A percentile compares a stretch with the other conserved stretches of the same genome.
These are phyloP conservation scores for Alliaria petiolata DNA, from an alignment of 345 rosid genomes.

Conservation along the genomic window DNA sequence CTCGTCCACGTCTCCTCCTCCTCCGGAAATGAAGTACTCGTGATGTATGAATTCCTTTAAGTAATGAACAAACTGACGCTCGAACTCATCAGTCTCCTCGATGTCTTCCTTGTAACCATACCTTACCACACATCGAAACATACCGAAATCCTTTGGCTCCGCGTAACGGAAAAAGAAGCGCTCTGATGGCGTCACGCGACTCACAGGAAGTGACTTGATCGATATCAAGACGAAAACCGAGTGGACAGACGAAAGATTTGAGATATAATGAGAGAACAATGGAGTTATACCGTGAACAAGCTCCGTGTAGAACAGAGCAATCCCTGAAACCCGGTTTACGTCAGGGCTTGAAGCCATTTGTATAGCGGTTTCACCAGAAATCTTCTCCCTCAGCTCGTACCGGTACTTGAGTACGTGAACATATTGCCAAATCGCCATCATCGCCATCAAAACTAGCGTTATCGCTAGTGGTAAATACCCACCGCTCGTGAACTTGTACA, in stretches of 20 bases:
- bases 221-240: constrained; percentile 67
- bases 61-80: constrained; percentile 44
- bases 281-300: constrained; percentile 83
- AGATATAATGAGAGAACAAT: constrained; percentile 55
- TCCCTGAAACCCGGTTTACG: constrained; percentile 54
- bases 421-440: constrained; percentile 70
- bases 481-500: constrained; percentile 59
- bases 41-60: constrained; percentile 54
- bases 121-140: constrained; percentile 75
- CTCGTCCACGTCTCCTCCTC: constrained; percentile 18
- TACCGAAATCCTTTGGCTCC: constrained; percentile 49
- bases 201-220: constrained; percentile 57
- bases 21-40: constrained; percentile 35
- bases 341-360: constrained; percentile 37
- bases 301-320: constrained; percentile 68
- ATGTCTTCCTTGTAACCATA: constrained; percentile 56
- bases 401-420: constrained; percentile 44
- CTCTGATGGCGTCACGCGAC: constrained; percentile 44
- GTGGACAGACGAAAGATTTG: constrained; percentile 56
- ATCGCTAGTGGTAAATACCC: constrained; percentile 57
- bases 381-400: constrained; percentile 60
- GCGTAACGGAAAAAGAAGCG: constrained; percentile 66
- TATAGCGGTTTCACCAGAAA: constrained; percentile 39
- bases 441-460: constrained; percentile 36
- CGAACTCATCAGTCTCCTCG: constrained; percentile 43